A percentile compares a stretch with the other conserved stretches of the same genome.
These are phyloP conservation scores for Kwoniella shandongensis DNA, from an alignment of 768 basidiomycete species.

Conservation along the genomic window DNA sequence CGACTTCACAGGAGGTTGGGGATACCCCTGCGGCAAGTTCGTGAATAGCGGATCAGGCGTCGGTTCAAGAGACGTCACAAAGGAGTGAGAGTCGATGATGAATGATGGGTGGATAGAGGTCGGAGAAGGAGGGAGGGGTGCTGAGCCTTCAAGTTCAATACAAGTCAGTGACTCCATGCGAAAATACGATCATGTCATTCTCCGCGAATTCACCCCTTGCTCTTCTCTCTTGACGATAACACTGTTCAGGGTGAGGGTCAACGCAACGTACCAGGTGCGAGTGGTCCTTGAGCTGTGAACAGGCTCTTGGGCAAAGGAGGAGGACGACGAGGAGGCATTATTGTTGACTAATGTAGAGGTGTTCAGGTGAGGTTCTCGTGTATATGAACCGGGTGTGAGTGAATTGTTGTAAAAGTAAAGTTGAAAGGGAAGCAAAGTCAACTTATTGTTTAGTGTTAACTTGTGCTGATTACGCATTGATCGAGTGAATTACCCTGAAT, in stretches of 20 bases:
- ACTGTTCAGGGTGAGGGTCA: too few relatives aligned
- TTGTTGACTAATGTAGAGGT: constrained; percentile 1
- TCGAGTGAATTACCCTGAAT: too few relatives aligned
- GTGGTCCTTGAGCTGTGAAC: constrained; percentile 34
- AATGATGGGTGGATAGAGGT: constrained; percentile 35
- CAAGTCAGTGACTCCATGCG: too few relatives aligned
- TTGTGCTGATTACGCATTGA: too few relatives aligned
- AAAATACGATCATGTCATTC: not conserved
- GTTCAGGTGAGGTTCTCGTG: too few relatives aligned
- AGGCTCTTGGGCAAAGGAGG: constrained; percentile 37
- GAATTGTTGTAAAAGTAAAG: too few relatives aligned
- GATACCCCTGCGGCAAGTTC: constrained; percentile 12
- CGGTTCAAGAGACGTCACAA: constrained; percentile 12
- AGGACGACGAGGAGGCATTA: constrained; percentile 41
- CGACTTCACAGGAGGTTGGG: constrained; percentile 29
- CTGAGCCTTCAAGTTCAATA: constrained; percentile 27
- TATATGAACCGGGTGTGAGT: not conserved
- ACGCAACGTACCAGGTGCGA: constrained; percentile 35
- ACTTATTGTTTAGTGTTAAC: too few relatives aligned
- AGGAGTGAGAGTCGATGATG: constrained; percentile 43
- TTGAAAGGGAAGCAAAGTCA: too few relatives aligned
- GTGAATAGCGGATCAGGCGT: constrained; percentile 22
- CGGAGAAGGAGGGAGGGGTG: constrained; percentile 37
- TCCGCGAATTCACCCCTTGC: not conserved
- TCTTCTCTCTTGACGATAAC: not conserved